Evolutionary conservation across 2,329 filamentous ascomycete species (phyloP).

Genomic region (Thielaviopsis punctulata): DNA sequence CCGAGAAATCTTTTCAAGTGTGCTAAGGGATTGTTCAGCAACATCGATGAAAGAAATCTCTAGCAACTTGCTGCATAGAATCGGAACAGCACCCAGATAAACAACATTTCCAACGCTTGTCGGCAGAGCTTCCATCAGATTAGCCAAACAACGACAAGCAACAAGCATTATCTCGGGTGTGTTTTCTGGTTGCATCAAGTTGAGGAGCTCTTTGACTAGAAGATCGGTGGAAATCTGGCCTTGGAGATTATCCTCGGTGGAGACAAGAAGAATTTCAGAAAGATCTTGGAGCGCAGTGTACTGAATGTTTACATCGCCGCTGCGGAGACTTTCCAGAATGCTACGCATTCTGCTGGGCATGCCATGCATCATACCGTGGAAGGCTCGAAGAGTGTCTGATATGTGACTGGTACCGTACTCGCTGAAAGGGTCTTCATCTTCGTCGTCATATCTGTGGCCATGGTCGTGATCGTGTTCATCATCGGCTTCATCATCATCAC

Average conservation of each 20-base stretch:
- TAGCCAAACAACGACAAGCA: slow-evolving; percentile 86
- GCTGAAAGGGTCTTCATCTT: slow-evolving; percentile 46
- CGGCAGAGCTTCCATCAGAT: slow-evolving; percentile 92
- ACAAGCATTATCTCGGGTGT: slow-evolving; percentile 96
- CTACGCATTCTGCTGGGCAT: slow-evolving; percentile 65
- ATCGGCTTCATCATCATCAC: slow-evolving; percentile 19
- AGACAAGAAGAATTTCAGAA: slow-evolving; percentile 82
- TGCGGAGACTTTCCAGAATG: slow-evolving; percentile 56
- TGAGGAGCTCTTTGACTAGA: slow-evolving; percentile 86
- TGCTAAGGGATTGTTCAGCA: slow-evolving; percentile 91
- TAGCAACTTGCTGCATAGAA: slow-evolving; percentile 84
- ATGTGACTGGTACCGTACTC: slow-evolving; percentile 54
- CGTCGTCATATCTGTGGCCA: slow-evolving; percentile 22
- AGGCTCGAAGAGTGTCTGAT: slow-evolving; percentile 64
- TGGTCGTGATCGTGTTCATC: slow-evolving; percentile 13
- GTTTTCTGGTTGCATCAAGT: slow-evolving; percentile 71
- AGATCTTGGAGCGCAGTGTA: slow-evolving; percentile 84
- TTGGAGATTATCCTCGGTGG: slow-evolving; percentile 89
- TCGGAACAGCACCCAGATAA: slow-evolving; percentile 88
- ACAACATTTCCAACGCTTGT: slow-evolving; percentile 89
- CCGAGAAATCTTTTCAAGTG: slow-evolving; percentile 89
- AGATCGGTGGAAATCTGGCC: slow-evolving; percentile 89
- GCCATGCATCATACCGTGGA: slow-evolving; percentile 85
- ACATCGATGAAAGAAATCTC: slow-evolving; percentile 96
- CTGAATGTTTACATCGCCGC: slow-evolving; percentile 78